Percentiles rank a stretch among this genome's conserved stretches.
phyloP scores from a whole-genome alignment of 768 basidiomycete genomes.

The Xerocomus potaroensis region DNA sequence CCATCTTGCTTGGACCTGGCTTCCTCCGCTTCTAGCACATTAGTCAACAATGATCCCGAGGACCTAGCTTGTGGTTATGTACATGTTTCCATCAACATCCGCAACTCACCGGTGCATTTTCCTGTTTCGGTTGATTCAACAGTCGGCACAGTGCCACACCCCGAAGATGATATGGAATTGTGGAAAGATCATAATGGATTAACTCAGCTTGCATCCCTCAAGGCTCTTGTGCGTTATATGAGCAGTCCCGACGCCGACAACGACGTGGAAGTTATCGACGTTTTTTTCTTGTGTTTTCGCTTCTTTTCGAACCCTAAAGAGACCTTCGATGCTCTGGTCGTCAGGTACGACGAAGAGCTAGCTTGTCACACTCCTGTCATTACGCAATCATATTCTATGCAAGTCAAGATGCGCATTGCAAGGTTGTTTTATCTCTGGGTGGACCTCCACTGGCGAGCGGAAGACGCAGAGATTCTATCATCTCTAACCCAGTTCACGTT shows the following conservation, averaged over 20 bases:
- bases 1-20: constrained; percentile 4
- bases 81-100: constrained; percentile 22
- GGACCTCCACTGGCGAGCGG: constrained; percentile 58
- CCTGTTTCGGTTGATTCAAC: constrained; percentile 22
- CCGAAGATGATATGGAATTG: constrained; percentile 28
- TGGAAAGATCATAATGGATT: constrained; percentile 26
- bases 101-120: constrained; percentile 28
- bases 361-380: constrained; percentile 25
- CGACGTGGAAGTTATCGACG: constrained; percentile 42
- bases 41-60: constrained; percentile 13
- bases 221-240: constrained; percentile 43
- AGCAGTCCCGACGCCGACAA: constrained; percentile 37
- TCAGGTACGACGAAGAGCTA: constrained; percentile 44
- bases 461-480: constrained; percentile 40
- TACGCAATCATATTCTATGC: constrained; percentile 40
- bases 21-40: constrained; percentile 21
- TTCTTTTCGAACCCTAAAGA: constrained; percentile 53
- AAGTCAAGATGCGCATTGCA: constrained; percentile 55
- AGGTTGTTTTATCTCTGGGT: constrained; percentile 67
- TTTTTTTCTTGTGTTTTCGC: constrained; percentile 72
- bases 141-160: constrained; percentile 29
- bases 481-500: constrained; percentile 31
- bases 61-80: constrained; percentile 18
- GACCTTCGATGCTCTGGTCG: constrained; percentile 41
- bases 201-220: constrained; percentile 35